phyloP scores from a whole-genome alignment of 148 eudicot genomes.

The Vaccinium myrtillus region DNA sequence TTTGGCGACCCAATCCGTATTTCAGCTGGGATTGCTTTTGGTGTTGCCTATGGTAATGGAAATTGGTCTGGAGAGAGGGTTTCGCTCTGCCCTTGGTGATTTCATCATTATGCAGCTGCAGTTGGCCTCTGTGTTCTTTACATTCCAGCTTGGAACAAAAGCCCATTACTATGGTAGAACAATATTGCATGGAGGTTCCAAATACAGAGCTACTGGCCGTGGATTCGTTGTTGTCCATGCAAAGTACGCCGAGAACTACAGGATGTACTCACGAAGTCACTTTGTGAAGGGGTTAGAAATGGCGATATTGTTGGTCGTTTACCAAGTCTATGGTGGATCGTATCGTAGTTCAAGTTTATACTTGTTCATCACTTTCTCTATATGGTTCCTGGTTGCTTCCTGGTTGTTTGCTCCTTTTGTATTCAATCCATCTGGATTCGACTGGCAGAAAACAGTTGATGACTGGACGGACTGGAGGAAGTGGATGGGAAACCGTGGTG shows the following conservation, averaged over 20 bases:
- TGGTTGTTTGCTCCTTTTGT: conserved; percentile 98
- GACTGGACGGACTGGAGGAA: conserved; percentile 99
- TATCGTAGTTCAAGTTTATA: conserved; percentile 73
- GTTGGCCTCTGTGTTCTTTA: conserved; percentile 92
- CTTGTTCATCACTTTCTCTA: conserved; percentile 83
- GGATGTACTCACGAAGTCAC: conserved; percentile 90
- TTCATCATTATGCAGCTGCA: conserved; percentile 94
- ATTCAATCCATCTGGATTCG: conserved; percentile 97
- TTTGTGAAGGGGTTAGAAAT: conserved; percentile 92
- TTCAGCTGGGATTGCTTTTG: conserved; percentile 81
- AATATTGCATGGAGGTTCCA: conserved; percentile 92
- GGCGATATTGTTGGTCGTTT: conserved; percentile 64
- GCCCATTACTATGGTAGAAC: conserved; percentile 94
- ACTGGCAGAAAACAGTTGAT: conserved; percentile 99
- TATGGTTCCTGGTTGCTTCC: conserved; percentile 95
- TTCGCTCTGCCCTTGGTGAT: conserved; percentile 91
- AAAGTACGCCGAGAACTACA: conserved; percentile 91
- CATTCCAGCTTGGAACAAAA: conserved; percentile 98
- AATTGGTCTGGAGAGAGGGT: conserved; percentile 89
- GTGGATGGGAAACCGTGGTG: conserved; percentile 99
- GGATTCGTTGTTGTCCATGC: conserved; percentile 98
- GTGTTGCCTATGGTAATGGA: conserved; percentile 98
- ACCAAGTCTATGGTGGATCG: conserved; percentile 75
- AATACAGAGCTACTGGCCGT: conserved; percentile 96
- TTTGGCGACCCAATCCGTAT: conserved; percentile 74